A percentile compares a stretch with the other conserved stretches of the same genome.
These are phyloP conservation scores for Gonium pectorale DNA, from an alignment of 139 green algal genomes.

Conservation along the genomic window DNA sequence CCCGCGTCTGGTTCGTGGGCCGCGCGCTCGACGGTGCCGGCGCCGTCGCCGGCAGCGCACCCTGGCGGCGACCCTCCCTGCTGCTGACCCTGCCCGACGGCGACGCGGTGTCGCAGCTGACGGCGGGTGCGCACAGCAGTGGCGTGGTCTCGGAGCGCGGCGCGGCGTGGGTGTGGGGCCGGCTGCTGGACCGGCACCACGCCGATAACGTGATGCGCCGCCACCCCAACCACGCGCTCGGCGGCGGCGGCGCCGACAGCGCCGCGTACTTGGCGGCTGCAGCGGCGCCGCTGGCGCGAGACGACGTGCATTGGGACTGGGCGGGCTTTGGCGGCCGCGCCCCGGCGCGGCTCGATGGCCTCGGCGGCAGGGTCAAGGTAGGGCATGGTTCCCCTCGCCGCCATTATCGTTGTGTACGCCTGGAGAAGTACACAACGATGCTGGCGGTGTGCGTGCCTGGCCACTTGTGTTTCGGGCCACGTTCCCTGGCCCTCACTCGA, in stretches of 20 bases:
- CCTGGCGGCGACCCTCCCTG: conserved; percentile 18
- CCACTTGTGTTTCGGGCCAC: too few species aligned
- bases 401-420: too few species aligned
- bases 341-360: conserved; percentile 51
- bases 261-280: not conserved
- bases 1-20: conserved; percentile 70
- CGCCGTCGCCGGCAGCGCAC: not conserved
- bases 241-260: not conserved
- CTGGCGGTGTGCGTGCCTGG: not conserved
- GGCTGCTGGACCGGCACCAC: conserved; percentile 63
- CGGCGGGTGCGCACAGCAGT: conserved; percentile 61
- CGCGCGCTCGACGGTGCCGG: conserved; percentile 44
- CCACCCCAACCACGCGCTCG: conserved; percentile 9
- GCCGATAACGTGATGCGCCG: conserved; percentile 34
- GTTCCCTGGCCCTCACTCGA: not conserved
- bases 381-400: not conserved
- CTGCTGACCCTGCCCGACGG: conserved; percentile 27
- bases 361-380: conserved; percentile 37
- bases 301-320: conserved; percentile 53
- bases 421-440: too few species aligned
- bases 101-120: conserved; percentile 47
- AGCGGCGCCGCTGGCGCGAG: conserved; percentile 7
- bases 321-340: conserved; percentile 58
- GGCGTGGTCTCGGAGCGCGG: conserved; percentile 66
- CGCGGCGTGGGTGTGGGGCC: conserved; percentile 72